Evolutionary conservation across 495 filamentous ascomycete genomes (phyloP).

Genomic region (Mytilinidion resinicola): DNA sequence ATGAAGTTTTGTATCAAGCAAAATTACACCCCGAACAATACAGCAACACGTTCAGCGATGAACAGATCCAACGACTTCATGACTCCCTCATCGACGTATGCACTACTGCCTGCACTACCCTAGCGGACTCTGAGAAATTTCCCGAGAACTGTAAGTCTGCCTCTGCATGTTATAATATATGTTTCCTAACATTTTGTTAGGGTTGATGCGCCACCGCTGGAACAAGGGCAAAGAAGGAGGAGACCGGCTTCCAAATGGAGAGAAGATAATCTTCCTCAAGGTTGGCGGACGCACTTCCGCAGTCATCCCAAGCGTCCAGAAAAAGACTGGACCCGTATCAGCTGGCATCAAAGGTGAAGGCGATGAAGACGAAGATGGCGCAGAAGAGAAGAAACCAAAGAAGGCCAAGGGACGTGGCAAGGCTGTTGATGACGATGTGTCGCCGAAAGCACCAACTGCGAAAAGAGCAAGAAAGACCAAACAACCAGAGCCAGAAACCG

Average conservation of each 20-base stretch:
- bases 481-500: not conserved
- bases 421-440: not conserved
- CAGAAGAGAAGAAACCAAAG: conserved; percentile 19
- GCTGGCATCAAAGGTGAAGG: conserved; percentile 30
- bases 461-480: conserved; percentile 14
- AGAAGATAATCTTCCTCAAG: conserved; percentile 73
- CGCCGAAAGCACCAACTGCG: conserved; percentile 1
- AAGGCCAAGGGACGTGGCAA: conserved; percentile 4
- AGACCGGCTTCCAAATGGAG: conserved; percentile 68
- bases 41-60: conserved; percentile 69
- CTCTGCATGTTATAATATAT: not conserved
- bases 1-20: conserved; percentile 85
- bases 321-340: conserved; percentile 58
- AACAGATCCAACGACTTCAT: conserved; percentile 65
- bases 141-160: conserved; percentile 56
- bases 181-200: not conserved
- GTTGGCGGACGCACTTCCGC: conserved; percentile 88
- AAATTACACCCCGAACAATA: conserved; percentile 88
- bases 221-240: conserved; percentile 77
- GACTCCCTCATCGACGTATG: conserved; percentile 73
- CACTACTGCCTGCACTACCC: conserved; percentile 64
- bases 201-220: conserved; percentile 92
- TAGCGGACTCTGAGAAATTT: conserved; percentile 77
- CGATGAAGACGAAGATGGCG: conserved; percentile 17
- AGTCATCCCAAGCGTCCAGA: conserved; percentile 76